Base-by-base conservation (phyloP, 768 basidiomycete genomes). In the Sarcomyxa edulis region DNA sequence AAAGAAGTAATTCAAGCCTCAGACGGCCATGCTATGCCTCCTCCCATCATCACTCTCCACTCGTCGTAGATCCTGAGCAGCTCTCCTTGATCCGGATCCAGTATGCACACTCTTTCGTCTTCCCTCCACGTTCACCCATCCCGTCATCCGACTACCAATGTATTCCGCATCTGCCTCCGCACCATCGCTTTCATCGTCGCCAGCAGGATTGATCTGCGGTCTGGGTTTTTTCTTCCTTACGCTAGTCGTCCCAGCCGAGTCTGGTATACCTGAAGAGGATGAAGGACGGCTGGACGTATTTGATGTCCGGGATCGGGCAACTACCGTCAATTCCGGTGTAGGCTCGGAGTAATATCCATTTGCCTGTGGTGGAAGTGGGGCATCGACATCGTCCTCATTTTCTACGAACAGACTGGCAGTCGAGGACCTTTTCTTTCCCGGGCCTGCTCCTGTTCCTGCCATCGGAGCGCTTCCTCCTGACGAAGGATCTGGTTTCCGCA, bases 401-500 rank as follows among this genome's bases (percentile, higher is more conserved):
- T 50, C 25, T 58, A 48, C 40, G 62, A 62, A 2, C 68, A 55
- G 14, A 63, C 58, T 11, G 71, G 66, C 63, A 8, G 69, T 64
- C 0, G 70, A 69, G 5, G 60, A 54, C 5, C 76, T 66, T 56
- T 78, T 77, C 56, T 68, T 73, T 19, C 7, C 14, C 26, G 53
- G 54, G 5, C 50, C 48, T 3, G 50, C 34, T 15, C 63, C 52
- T 10, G 61, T 40, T 7, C 58, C 55, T 6, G 52, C n/a, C n/a
- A n/a, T n/a, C n/a, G n/a, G n/a, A n/a, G n/a, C n/a, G n/a, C n/a
- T n/a, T n/a, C n/a, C 50, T 10, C 66, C 62, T 20, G 71, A 62
- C 10, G 58, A 57, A 12, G 74, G 65, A 47, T 86, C 84, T 7
- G 88, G 87, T 60, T 90, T 90, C 31, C 88, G 81, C 88, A 91